Evolutionary conservation across 768 basidiomycete species (phyloP).

Genomic region (Pulveroboletus sp.): DNA sequence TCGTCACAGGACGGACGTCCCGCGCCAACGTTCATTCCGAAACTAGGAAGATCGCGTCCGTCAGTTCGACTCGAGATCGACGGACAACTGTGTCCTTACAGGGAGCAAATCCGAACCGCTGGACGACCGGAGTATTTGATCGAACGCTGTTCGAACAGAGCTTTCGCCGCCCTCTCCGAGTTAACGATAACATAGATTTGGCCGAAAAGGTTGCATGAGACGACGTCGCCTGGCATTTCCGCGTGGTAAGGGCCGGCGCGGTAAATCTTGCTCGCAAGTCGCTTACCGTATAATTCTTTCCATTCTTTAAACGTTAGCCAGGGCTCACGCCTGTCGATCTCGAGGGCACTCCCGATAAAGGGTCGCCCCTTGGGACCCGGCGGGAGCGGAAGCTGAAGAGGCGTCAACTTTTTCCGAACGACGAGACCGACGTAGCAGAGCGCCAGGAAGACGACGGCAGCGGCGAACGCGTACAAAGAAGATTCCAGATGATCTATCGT

Average conservation of each 20-base stretch:
- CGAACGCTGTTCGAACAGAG: constrained; percentile 26
- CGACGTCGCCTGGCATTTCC: constrained; percentile 14
- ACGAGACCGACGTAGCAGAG: constrained; percentile 1
- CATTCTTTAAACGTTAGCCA: constrained; percentile 34
- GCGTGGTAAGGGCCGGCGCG: background rate
- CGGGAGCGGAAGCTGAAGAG: constrained; percentile 21
- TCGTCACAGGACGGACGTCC: constrained; percentile 19
- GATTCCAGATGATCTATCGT: constrained; percentile 4
- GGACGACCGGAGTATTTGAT: constrained; percentile 22
- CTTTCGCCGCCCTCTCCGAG: constrained; percentile 20
- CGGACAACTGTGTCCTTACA: background rate
- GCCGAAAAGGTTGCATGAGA: constrained; percentile 19
- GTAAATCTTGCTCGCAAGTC: background rate
- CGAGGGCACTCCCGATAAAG: constrained; percentile 23
- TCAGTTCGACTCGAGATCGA: background rate
- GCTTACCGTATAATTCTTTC: constrained; percentile 30
- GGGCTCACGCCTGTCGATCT: constrained; percentile 23
- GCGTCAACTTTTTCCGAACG: constrained; percentile 6
- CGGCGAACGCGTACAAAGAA: background rate
- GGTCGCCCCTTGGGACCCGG: constrained; percentile 31
- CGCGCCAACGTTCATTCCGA: constrained; percentile 24
- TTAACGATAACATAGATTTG: constrained; percentile 24
- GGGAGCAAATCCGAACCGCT: constrained; percentile 2
- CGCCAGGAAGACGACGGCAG: background rate
- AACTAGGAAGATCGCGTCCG: constrained; percentile 8